Evolutionary conservation across 768 basidiomycete species (phyloP).

Genomic region (Phanerodontia chrysosporium): DNA sequence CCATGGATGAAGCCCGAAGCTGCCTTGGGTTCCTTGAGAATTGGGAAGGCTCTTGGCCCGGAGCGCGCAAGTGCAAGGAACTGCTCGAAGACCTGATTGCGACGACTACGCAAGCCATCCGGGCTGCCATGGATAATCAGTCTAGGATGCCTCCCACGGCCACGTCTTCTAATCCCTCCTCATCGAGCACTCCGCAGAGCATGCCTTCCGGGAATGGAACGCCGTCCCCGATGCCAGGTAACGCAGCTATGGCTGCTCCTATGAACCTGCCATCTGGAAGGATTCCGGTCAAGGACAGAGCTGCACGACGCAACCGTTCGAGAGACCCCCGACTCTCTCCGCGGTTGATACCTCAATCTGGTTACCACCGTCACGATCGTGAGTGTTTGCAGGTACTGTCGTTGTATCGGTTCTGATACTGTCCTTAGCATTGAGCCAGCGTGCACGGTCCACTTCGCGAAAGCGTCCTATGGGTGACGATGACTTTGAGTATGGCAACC

Average conservation of each 20-base stretch:
- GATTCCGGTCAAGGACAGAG: slow-evolving; percentile 22
- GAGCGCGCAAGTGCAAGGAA: slow-evolving; percentile 83
- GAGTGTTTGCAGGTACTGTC: slow-evolving; percentile 15
- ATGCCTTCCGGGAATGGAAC: slow-evolving; percentile 9
- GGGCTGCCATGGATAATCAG: slow-evolving; percentile 22
- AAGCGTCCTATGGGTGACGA: slow-evolving; percentile 68
- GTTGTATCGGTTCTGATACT: neutral
- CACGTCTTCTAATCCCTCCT: slow-evolving; percentile 9
- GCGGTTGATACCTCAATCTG: slow-evolving; percentile 20
- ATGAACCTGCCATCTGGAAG: slow-evolving; percentile 17
- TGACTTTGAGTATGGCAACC: slow-evolving; percentile 29
- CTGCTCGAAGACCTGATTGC: slow-evolving; percentile 64
- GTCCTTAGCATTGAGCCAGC: slow-evolving; percentile 30
- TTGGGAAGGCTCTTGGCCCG: slow-evolving; percentile 87
- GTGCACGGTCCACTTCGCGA: slow-evolving; percentile 73
- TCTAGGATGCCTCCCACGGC: slow-evolving; percentile 9
- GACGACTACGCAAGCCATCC: slow-evolving; percentile 67
- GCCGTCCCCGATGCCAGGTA: slow-evolving; percentile 13
- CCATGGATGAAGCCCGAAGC: slow-evolving; percentile 80
- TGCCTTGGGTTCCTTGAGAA: slow-evolving; percentile 67
- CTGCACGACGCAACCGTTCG: slow-evolving; percentile 27
- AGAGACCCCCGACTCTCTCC: slow-evolving; percentile 29
- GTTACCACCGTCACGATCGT: slow-evolving; percentile 29
- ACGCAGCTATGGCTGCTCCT: slow-evolving; percentile 13
- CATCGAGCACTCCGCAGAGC: slow-evolving; percentile 3